phyloP scores from a whole-genome alignment of 352 stramenopile genomes.

The Phytophthora pseudosyringae region DNA sequence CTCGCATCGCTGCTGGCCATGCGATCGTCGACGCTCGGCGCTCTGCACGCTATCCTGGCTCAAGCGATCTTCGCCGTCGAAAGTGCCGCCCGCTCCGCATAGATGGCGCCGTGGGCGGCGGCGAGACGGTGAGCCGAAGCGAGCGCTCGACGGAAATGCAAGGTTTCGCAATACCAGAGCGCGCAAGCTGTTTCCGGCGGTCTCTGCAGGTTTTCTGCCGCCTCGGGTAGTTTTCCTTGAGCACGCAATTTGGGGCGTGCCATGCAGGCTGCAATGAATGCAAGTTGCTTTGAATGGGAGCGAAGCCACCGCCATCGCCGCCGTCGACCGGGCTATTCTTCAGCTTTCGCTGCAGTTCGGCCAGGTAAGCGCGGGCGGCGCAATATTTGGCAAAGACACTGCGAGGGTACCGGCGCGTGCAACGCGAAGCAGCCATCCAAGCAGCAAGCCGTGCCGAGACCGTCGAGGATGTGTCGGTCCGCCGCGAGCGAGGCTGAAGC shows the following conservation, averaged over 20 bases:
- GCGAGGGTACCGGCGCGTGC: conserved; percentile 24
- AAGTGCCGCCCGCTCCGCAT: conserved; percentile 1
- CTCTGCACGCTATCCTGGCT: conserved; percentile 33
- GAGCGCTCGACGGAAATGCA: conserved; percentile 18
- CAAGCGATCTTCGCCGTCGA: conserved; percentile 29
- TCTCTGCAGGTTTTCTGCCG: conserved; percentile 6
- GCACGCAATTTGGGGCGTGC: not conserved
- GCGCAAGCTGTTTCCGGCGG: conserved; percentile 6
- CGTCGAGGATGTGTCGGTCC: conserved; percentile 23
- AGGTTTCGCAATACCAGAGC: conserved; percentile 12
- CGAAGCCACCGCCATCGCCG: not conserved
- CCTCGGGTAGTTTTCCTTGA: not conserved
- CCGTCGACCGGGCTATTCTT: conserved; percentile 4
- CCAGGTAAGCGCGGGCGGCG: conserved; percentile 25
- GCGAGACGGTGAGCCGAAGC: conserved; percentile 4
- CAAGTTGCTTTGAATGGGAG: not conserved
- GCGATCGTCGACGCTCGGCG: conserved; percentile 19
- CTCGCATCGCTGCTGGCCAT: conserved; percentile 27
- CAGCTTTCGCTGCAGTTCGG: conserved; percentile 7
- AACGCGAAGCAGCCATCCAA: conserved; percentile 28
- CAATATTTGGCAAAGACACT: conserved; percentile 26
- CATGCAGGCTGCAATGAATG: not conserved
- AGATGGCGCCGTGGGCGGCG: not conserved
- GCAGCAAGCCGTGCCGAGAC: conserved; percentile 12
- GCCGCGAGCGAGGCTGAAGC: not conserved